phyloP scores from a whole-genome alignment of 2,329 filamentous ascomycete species.

The Pyrenophora tritici-repentis region DNA sequence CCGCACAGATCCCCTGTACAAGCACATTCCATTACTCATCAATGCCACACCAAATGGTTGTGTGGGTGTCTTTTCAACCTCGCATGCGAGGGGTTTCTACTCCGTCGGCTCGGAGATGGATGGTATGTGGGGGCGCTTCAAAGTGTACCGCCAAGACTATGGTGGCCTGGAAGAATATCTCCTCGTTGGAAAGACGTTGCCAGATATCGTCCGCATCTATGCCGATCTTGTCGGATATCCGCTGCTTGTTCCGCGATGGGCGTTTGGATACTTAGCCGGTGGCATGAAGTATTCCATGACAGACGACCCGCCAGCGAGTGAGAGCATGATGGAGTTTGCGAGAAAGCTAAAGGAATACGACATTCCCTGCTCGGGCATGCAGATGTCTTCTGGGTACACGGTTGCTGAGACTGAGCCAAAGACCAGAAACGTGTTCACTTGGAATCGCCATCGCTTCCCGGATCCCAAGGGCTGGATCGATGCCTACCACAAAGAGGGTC shows the following conservation, averaged over 20 bases:
- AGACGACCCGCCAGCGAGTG: constrained; percentile 59
- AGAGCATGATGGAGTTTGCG: constrained; percentile 66
- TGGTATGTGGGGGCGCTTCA: constrained; percentile 75
- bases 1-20: constrained; percentile 73
- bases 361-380: constrained; percentile 72
- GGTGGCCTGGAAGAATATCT: constrained; percentile 74
- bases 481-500: constrained; percentile 66
- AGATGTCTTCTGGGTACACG: constrained; percentile 75
- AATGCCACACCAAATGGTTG: constrained; percentile 68
- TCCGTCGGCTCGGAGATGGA: constrained; percentile 74
- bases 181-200: constrained; percentile 68
- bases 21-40: constrained; percentile 74
- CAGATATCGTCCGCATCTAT: constrained; percentile 69
- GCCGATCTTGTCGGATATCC: constrained; percentile 72
- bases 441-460: constrained; percentile 73
- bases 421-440: constrained; percentile 72
- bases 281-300: constrained; percentile 67
- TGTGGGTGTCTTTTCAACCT: constrained; percentile 70
- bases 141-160: constrained; percentile 73
- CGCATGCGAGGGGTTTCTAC: constrained; percentile 67
- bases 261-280: constrained; percentile 73
- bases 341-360: constrained; percentile 65
- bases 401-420: constrained; percentile 70
- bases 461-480: constrained; percentile 67
- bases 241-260: constrained; percentile 70